These are phyloP conservation scores for Trametes versicolor DNA, from an alignment of 1,284 basidiomycete species.

Conservation along the genomic window DNA sequence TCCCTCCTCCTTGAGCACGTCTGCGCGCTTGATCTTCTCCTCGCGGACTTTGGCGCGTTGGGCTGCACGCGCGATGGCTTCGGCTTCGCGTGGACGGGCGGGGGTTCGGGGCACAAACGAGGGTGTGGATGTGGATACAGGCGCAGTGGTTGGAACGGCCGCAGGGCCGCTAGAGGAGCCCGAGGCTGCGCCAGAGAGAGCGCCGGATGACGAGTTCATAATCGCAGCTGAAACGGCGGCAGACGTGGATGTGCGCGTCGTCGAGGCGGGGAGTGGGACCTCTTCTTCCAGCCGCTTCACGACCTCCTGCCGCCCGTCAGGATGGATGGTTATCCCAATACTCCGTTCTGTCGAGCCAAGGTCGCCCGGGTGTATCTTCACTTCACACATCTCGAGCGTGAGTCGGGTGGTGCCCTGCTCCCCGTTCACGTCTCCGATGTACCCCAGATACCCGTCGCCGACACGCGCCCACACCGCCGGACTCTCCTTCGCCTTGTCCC, in stretches of 20 bases:
- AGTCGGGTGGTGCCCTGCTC: conserved; percentile 34
- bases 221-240: no score
- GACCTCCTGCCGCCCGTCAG: not conserved
- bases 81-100: conserved; percentile 23
- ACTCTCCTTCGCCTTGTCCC: conserved; percentile 25
- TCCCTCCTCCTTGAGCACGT: conserved; percentile 35
- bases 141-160: not conserved
- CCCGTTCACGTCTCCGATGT: conserved; percentile 37
- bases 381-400: conserved; percentile 36
- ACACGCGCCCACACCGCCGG: conserved; percentile 33
- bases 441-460: conserved; percentile 34
- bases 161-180: not conserved
- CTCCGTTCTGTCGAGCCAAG: conserved; percentile 22
- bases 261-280: conserved; percentile 9
- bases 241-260: no score
- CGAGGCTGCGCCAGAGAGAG: not conserved
- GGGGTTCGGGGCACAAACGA: no score
- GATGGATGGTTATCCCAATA: conserved; percentile 5
- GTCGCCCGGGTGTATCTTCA: conserved; percentile 31
- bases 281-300: conserved; percentile 9
- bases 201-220: no score
- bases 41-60: conserved; percentile 15
- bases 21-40: conserved; percentile 16
- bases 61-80: conserved; percentile 24
- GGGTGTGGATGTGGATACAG: not conserved